These are phyloP conservation scores for Alectoria sarmentosa DNA, from an alignment of 495 filamentous ascomycete genomes.

Conservation along the genomic window DNA sequence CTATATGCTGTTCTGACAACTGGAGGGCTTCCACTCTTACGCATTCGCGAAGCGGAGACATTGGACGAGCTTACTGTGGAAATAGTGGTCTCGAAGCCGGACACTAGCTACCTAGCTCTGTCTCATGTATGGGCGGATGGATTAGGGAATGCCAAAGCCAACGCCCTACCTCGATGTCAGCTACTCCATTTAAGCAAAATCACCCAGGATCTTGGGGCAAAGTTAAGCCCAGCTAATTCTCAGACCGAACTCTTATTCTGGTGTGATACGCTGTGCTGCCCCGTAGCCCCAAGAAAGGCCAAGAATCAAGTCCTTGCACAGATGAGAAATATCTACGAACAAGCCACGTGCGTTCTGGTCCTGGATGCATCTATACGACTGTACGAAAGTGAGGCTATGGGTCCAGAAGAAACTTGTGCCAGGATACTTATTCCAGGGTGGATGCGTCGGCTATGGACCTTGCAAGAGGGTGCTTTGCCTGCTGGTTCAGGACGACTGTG, in stretches of 20 bases:
- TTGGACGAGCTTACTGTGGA: background rate
- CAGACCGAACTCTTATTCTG: conserved; percentile 9
- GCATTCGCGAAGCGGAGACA: conserved; percentile 2
- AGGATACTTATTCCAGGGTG: conserved; percentile 13
- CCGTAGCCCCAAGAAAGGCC: conserved; percentile 3
- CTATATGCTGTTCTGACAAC: conserved; percentile 3
- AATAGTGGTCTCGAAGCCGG: background rate
- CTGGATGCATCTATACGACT: conserved; percentile 16
- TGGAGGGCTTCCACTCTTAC: conserved; percentile 10
- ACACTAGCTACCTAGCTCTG: conserved; percentile 25
- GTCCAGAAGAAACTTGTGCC: conserved; percentile 3
- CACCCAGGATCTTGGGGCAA: background rate
- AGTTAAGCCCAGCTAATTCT: background rate
- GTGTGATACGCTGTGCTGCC: conserved; percentile 23
- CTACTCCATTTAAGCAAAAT: conserved; percentile 9
- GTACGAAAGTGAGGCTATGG: background rate
- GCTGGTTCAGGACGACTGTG: conserved; percentile 7
- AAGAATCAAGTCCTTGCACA: conserved; percentile 5
- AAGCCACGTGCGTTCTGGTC: conserved; percentile 17
- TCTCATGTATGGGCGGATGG: conserved; percentile 26
- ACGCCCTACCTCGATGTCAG: conserved; percentile 19
- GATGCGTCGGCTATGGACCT: conserved; percentile 19
- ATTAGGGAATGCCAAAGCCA: conserved; percentile 21
- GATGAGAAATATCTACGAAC: conserved; percentile 14
- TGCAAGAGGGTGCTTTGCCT: conserved; percentile 17